Evolutionary conservation across 23 red algal genomes (phyloP).

Genomic region (Chondrus crispus): DNA sequence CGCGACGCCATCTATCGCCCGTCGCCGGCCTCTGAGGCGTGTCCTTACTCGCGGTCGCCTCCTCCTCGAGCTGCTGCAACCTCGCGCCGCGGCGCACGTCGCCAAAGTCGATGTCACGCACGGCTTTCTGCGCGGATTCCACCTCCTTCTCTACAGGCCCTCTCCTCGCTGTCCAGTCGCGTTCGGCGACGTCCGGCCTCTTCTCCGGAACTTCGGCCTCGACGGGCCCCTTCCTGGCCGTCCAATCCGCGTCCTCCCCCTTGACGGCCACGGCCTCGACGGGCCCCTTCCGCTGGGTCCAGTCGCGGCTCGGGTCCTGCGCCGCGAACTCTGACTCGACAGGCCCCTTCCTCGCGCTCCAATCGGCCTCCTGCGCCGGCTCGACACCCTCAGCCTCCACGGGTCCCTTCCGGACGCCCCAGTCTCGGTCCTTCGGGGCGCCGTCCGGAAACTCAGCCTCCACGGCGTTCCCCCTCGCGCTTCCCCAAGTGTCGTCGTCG

Average conservation of each 20-base stretch:
- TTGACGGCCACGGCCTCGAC: constrained; percentile 8
- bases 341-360: constrained; percentile 21
- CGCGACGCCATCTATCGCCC: constrained; percentile 35
- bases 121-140: background rate
- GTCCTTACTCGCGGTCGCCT: background rate
- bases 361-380: background rate
- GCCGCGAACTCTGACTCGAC: constrained; percentile 48
- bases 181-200: background rate
- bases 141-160: constrained; percentile 42
- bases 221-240: constrained; percentile 32
- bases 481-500: constrained; percentile 21
- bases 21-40: background rate
- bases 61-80: background rate
- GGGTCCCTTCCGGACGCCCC: constrained; percentile 8
- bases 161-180: constrained; percentile 46
- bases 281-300: constrained; percentile 5
- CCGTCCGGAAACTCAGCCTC: constrained; percentile 48
- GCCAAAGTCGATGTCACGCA: constrained; percentile 27
- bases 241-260: background rate
- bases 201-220: constrained; percentile 43
- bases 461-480: constrained; percentile 21
- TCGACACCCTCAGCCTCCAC: constrained; percentile 16
- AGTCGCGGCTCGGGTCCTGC: too few species aligned
- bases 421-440: too few species aligned
- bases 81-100: constrained; percentile 2